Conservation (phyloP, 2,329 filamentous ascomycete species). For the Pleochaeta shiraiana region DNA sequence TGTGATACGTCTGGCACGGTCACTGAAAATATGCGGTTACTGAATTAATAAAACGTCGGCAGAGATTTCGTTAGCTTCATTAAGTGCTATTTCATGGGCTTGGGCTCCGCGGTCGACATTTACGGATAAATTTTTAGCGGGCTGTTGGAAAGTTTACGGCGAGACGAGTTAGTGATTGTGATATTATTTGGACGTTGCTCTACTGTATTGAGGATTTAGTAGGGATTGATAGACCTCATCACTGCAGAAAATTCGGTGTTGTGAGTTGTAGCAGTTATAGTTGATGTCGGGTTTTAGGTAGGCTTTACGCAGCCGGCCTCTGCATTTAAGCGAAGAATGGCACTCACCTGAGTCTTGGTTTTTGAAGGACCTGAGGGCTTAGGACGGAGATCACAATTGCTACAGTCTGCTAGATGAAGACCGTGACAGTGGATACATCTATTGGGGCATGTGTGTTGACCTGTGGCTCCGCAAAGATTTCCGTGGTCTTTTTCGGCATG, state of each 20-base stretch:
- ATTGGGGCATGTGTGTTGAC: background rate
- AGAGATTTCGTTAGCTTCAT: background rate
- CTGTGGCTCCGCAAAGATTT: background rate
- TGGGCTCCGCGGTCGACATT: background rate
- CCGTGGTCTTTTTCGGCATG: background rate
- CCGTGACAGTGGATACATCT: background rate
- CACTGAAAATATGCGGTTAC: no score
- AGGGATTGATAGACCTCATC: no score
- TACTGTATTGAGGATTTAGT: no score
- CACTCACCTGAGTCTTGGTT: background rate
- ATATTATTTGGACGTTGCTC: no score
- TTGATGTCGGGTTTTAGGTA: no score
- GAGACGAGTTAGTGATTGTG: no score
- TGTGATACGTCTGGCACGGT: no score
- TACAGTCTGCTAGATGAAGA: background rate
- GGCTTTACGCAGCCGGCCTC: background rate
- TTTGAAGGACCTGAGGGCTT: background rate
- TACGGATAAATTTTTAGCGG: no score
- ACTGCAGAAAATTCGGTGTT: no score
- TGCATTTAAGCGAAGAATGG: background rate
- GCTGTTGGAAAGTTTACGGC: no score
- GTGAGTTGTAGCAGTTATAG: no score
- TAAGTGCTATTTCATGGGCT: constrained; percentile 1
- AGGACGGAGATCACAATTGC: background rate
- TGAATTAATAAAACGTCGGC: background rate